Evolutionary conservation across 139 green algal species (phyloP), one percentile per base, ranked within the genome.

Genomic region (Pleodorina starrii): DNA sequence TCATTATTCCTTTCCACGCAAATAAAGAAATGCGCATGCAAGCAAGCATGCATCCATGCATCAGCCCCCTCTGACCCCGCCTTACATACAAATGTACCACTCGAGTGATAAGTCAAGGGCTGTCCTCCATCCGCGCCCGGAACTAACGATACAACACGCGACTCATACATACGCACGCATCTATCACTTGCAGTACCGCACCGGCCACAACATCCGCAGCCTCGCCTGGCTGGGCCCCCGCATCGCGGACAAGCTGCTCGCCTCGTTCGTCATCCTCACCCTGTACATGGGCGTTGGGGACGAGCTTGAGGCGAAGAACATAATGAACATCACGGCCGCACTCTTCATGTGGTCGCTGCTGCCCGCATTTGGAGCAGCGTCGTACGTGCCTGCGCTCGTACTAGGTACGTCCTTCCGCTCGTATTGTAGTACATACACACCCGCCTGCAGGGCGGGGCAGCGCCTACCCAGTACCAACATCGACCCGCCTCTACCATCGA

Each of bases 321-420:
- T 94, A 40, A 94, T 94, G 80, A 97, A 97, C 92, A 94, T 97
- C n/a, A 78, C 86, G 9, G 91, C 93, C 42, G 82, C 96, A 71
- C 92, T 97, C 42, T 98, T 91, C 80, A 91, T 89, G 88, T 96
- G 89, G 90, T 66, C 84, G 73, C 91, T 92, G 51, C 87, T 97
- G 82, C 93, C 96, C 27, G 93, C 93, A 27, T 98, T 95, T 89
- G 93, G 92, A 21, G 95, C 96, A 16, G 92, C 94, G 2, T 79
- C 92, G 51, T 98, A 98, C 90, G 91, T 98, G 29, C 96, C 96
- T 2, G 89, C 93, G 23, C 90, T 98, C 17, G 93, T 97, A 0
- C 85, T 98, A 27, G 93, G 91, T 93, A 66, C 89, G 91, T 77
- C 1, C 14, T 14, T 60, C 50, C 50, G 50, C 50, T 60, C 50